Evolutionary conservation across 2,329 filamentous ascomycete genomes (phyloP).

Genomic region (Fusarium sp.): DNA sequence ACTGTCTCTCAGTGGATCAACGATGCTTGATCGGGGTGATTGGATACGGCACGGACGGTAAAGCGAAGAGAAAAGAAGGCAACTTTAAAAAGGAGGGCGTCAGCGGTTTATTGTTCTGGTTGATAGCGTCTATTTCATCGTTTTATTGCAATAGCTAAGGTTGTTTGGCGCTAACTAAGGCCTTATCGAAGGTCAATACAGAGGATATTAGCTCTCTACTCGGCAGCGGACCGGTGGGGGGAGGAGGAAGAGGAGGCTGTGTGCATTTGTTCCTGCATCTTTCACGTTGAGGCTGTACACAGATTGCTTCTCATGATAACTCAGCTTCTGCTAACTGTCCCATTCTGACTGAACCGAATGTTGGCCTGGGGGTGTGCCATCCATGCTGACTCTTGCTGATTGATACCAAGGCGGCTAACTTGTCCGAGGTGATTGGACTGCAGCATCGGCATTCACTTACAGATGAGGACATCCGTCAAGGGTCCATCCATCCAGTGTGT

Average conservation of each 20-base stretch:
- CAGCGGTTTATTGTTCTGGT: background rate
- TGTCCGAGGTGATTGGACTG: background rate
- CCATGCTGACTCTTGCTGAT: background rate
- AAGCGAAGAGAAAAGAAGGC: slow-evolving; percentile 22
- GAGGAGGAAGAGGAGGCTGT: background rate
- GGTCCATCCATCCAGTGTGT: background rate
- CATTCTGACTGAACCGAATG: background rate
- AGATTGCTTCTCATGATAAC: slow-evolving; percentile 17
- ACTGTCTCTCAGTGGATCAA: slow-evolving; percentile 58
- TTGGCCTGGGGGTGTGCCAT: background rate
- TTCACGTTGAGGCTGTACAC: background rate
- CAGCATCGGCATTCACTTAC: background rate
- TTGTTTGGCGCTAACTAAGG: slow-evolving; percentile 1
- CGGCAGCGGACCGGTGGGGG: background rate
- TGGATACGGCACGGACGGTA: background rate
- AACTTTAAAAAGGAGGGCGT: slow-evolving; percentile 22
- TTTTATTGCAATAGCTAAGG: background rate
- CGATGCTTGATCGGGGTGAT: slow-evolving; percentile 17
- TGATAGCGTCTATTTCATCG: slow-evolving; percentile 1
- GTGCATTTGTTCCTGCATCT: slow-evolving; percentile 14
- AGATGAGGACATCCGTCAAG: background rate
- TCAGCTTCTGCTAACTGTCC: background rate
- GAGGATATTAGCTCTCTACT: background rate
- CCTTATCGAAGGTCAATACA: background rate
- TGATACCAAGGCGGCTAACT: background rate